A percentile compares a stretch with the other conserved stretches of the same genome.
These are phyloP conservation scores for Microsporum canis DNA, from an alignment of 2,329 filamentous ascomycete genomes.

Conservation along the genomic window DNA sequence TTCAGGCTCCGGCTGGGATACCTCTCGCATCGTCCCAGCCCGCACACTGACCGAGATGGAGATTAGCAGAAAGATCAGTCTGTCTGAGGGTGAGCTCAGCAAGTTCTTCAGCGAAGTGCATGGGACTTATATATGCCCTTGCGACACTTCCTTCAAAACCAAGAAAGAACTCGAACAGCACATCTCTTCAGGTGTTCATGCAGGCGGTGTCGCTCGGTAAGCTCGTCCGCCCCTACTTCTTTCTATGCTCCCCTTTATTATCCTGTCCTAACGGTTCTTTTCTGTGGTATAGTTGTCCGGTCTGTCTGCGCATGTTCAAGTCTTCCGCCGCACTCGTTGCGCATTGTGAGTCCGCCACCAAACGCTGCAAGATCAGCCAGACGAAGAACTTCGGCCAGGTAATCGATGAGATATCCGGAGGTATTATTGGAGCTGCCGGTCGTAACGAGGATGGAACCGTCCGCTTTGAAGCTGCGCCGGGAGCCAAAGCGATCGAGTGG, in stretches of 20 bases:
- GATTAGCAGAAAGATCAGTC: not conserved
- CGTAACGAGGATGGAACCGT: constrained; percentile 25
- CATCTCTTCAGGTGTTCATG: constrained; percentile 20
- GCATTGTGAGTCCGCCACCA: constrained; percentile 30
- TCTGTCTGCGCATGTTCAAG: constrained; percentile 30
- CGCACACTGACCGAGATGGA: not conserved
- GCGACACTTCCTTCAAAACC: constrained; percentile 20
- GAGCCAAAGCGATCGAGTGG: constrained; percentile 12
- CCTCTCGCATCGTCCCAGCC: not conserved
- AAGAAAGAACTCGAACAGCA: constrained; percentile 25
- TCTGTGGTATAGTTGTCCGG: constrained; percentile 24
- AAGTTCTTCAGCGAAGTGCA: constrained; percentile 23
- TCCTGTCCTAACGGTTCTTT: constrained; percentile 2
- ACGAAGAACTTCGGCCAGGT: constrained; percentile 23
- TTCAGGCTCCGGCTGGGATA: not conserved
- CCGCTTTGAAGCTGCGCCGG: constrained; percentile 22
- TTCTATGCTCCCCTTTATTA: not conserved
- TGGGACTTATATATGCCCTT: constrained; percentile 27
- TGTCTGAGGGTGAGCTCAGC: constrained; percentile 10
- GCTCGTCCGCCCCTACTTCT: not conserved
- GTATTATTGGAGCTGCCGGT: constrained; percentile 26
- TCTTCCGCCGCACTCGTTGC: constrained; percentile 29
- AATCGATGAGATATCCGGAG: constrained; percentile 30
- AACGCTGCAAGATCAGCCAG: constrained; percentile 26
- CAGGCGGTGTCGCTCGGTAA: constrained; percentile 16